Evolutionary conservation across 169 alveolate species (phyloP), one percentile per base, ranked within the genome.

Genomic region (Amoebophrya sp.): DNA sequence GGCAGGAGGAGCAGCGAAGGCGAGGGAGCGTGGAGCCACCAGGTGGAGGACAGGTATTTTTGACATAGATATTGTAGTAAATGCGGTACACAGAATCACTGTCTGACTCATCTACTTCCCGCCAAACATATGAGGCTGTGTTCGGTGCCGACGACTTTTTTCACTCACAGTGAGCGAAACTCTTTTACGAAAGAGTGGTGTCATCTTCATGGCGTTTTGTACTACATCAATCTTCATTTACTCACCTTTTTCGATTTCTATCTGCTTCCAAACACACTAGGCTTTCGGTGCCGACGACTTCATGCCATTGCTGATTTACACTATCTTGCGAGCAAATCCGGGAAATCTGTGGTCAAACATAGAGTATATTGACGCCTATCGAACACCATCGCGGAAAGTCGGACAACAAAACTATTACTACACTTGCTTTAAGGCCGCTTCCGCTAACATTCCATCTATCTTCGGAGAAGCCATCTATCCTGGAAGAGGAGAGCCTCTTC

Each of bases 211-310:
- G n/a, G n/a, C n/a, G n/a, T n/a, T n/a, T n/a, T n/a, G n/a, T n/a
- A n/a, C n/a, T n/a, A n/a, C n/a, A n/a, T n/a, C n/a, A n/a, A n/a
- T n/a, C n/a, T n/a, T n/a, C n/a, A n/a, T n/a, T n/a, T n/a, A n/a
- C n/a, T n/a, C n/a, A n/a, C n/a, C n/a, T n/a, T n/a, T n/a, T n/a
- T n/a, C n/a, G n/a, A n/a, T n/a, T n/a, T n/a, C n/a, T n/a, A n/a
- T n/a, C n/a, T n/a, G n/a, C n/a, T n/a, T n/a, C n/a, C n/a, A n/a
- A n/a, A n/a, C n/a, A n/a, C n/a, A n/a, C n/a, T n/a, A 65, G 83
- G 83, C n/a, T 1, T 65, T 65, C n/a, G 83, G 83, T 36, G 83
- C 83, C 12, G 83, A 65, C 83, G 83, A 65, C n/a, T 65, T 65
- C 26, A 65, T 65, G 83, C 83, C 83, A 36, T 26, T 65, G 12